A percentile compares a stretch with the other conserved stretches of the same genome.
phyloP scores from a whole-genome alignment of 78 protist genomes.

The Pelomyxa schiedti region DNA sequence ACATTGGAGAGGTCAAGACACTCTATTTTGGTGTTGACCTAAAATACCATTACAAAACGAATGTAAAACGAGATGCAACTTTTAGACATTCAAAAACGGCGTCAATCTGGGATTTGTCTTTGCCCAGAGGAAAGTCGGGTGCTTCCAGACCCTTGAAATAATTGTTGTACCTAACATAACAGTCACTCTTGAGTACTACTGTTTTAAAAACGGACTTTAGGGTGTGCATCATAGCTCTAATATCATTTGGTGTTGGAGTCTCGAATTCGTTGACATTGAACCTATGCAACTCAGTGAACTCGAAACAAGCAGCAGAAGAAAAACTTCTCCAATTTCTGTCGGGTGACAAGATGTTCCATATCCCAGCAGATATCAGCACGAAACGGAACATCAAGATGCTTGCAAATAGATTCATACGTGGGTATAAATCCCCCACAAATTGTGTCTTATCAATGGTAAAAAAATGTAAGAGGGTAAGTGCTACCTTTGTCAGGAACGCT shows the following conservation, averaged over 20 bases:
- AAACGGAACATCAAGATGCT: constrained; percentile 5
- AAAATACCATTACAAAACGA: not conserved
- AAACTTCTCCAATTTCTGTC: too few species aligned
- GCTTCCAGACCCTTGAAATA: constrained; percentile 28
- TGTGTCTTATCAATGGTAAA: too few species aligned
- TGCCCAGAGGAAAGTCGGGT: not conserved
- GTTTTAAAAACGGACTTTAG: too few species aligned
- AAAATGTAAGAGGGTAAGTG: too few species aligned
- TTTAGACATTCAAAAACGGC: not conserved
- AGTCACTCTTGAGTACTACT: too few species aligned
- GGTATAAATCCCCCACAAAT: constrained; percentile 57
- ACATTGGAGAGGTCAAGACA: constrained; percentile 16
- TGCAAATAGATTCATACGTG: constrained; percentile 21
- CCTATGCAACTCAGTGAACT: too few species aligned
- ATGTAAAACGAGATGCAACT: not conserved
- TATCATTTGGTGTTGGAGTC: constrained; percentile 37
- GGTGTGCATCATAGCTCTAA: constrained; percentile 28
- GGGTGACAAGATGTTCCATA: constrained; percentile 24
- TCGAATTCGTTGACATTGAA: constrained; percentile 54
- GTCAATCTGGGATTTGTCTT: not conserved
- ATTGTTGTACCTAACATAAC: constrained; percentile 18
- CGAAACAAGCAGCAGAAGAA: too few species aligned
- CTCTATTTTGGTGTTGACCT: constrained; percentile 24
- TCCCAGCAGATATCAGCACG: constrained; percentile 52
- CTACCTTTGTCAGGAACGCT: too few species aligned